phyloP scores from a whole-genome alignment of 768 basidiomycete genomes.

The Agaricus blazei region DNA sequence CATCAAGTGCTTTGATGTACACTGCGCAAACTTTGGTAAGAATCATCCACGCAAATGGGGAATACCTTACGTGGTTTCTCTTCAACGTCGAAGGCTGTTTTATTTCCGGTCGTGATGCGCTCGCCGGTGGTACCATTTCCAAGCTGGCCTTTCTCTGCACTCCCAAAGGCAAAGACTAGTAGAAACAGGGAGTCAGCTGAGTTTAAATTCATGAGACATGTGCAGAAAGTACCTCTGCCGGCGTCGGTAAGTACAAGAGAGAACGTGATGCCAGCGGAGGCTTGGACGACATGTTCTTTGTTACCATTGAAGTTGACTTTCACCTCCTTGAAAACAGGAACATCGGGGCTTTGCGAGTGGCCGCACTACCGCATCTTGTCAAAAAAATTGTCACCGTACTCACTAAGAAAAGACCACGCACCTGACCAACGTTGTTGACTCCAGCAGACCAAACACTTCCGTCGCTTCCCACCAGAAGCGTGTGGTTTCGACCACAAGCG shows the following conservation, averaged over 20 bases:
- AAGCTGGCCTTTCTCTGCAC: slow-evolving; percentile 88
- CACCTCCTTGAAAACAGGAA: slow-evolving; percentile 61
- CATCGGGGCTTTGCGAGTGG: slow-evolving; percentile 57
- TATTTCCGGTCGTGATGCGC: slow-evolving; percentile 80
- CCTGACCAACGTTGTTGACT: slow-evolving; percentile 77
- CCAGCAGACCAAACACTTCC: slow-evolving; percentile 86
- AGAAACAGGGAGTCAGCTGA: neutral
- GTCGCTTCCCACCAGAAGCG: slow-evolving; percentile 74
- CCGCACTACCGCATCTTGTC: slow-evolving; percentile 50
- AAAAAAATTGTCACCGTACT: neutral
- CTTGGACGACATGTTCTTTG: slow-evolving; percentile 64
- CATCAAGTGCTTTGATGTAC: slow-evolving; percentile 70
- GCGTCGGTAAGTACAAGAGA: slow-evolving; percentile 75
- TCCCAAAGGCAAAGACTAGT: slow-evolving; percentile 84
- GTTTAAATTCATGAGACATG: neutral
- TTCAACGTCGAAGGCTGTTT: slow-evolving; percentile 78
- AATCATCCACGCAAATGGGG: neutral
- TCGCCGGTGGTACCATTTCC: slow-evolving; percentile 95
- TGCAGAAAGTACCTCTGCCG: slow-evolving; percentile 59
- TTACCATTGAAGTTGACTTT: slow-evolving; percentile 51
- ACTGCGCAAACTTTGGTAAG: slow-evolving; percentile 32
- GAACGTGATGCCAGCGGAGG: slow-evolving; percentile 80
- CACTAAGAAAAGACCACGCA: slow-evolving; percentile 26
- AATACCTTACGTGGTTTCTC: slow-evolving; percentile 46
- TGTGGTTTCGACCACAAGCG: slow-evolving; percentile 80